A percentile compares a stretch with the other conserved stretches of the same genome.
These are phyloP conservation scores for Metschnikowia aberdeeniae DNA, from an alignment of 805 yeast species.

Conservation along the genomic window DNA sequence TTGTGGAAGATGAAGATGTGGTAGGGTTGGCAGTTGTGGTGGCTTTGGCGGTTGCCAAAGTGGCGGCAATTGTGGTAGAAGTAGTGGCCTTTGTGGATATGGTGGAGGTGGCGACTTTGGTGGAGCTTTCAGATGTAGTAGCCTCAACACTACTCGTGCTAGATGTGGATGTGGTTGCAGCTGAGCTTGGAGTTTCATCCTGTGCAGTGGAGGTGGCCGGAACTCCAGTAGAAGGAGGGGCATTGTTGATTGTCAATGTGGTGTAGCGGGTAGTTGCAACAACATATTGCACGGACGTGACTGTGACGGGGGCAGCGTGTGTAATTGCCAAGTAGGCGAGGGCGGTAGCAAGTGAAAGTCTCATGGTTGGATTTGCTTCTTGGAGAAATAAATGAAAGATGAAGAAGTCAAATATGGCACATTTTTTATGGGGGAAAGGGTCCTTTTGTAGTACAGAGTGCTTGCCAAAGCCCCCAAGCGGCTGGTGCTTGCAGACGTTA, in stretches of 20 bases:
- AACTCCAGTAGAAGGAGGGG: slow-evolving; percentile 9
- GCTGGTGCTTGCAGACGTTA: slow-evolving; percentile 1
- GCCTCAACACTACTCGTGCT: slow-evolving; percentile 2
- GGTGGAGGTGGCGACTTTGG: not conserved
- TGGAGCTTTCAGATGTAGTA: not conserved
- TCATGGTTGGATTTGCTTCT: slow-evolving; percentile 2
- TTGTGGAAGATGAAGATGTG: slow-evolving; percentile 5
- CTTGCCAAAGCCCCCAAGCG: not conserved
- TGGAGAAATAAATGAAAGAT: not conserved
- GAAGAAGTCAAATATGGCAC: not conserved
- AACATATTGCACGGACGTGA: slow-evolving; percentile 8
- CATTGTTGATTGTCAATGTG: slow-evolving; percentile 8
- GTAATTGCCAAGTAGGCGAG: slow-evolving; percentile 8
- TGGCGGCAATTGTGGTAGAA: not conserved
- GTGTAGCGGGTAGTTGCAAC: slow-evolving; percentile 10
- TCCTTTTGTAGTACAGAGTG: not conserved
- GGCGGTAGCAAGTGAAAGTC: slow-evolving; percentile 6
- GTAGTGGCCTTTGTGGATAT: not conserved
- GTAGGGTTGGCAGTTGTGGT: slow-evolving; percentile 1
- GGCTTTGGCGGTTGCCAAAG: not conserved
- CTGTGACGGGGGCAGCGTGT: slow-evolving; percentile 12
- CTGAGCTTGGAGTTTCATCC: not conserved
- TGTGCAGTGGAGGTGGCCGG: slow-evolving; percentile 1
- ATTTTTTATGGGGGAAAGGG: too few species aligned
- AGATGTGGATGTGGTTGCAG: not conserved